A percentile compares a stretch with the other conserved stretches of the same genome.
Conservation (phyloP, 768 basidiomycete species). For the Rhodotorula kratochvilovae region DNA sequence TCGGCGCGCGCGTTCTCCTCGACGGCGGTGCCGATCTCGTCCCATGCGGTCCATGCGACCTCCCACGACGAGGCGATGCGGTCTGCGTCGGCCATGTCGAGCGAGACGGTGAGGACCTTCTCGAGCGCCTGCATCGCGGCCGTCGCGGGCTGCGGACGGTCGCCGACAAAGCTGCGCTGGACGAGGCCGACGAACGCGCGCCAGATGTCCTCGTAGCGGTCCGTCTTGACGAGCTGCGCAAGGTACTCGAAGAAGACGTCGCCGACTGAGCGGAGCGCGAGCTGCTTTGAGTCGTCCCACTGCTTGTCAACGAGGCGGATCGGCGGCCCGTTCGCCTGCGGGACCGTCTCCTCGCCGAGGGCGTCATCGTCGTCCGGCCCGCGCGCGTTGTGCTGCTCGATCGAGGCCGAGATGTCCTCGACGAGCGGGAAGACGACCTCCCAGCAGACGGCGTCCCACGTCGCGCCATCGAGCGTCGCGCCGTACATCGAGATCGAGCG, state of each 20-base stretch:
- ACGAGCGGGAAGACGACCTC: conserved; percentile 81
- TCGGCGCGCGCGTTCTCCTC: conserved; percentile 18
- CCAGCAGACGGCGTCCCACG: conserved; percentile 91
- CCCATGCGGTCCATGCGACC: conserved; percentile 68
- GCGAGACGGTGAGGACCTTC: conserved; percentile 62
- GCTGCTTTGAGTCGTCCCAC: conserved; percentile 83
- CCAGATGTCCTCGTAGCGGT: conserved; percentile 69
- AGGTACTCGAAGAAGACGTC: conserved; percentile 79
- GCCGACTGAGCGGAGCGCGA: conserved; percentile 77
- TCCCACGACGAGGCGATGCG: conserved; percentile 56
- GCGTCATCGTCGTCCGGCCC: conserved; percentile 46
- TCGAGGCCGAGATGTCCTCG: conserved; percentile 52
- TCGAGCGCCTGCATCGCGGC: conserved; percentile 82
- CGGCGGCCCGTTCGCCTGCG: conserved; percentile 27
- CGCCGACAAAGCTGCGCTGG: conserved; percentile 64
- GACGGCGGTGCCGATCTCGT: conserved; percentile 45
- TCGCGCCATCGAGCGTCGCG: conserved; percentile 68
- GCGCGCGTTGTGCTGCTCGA: conserved; percentile 56
- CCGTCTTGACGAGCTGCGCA: conserved; percentile 66
- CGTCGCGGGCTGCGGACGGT: conserved; percentile 66
- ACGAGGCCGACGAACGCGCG: conserved; percentile 67
- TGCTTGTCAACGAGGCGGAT: conserved; percentile 49
- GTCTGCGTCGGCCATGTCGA: conserved; percentile 41
- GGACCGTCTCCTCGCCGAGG: conserved; percentile 23
- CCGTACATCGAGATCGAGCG: conserved; percentile 91